Evolutionary conservation across 73 alveolate species (phyloP).

Genomic region (Paramecium bursaria): DNA sequence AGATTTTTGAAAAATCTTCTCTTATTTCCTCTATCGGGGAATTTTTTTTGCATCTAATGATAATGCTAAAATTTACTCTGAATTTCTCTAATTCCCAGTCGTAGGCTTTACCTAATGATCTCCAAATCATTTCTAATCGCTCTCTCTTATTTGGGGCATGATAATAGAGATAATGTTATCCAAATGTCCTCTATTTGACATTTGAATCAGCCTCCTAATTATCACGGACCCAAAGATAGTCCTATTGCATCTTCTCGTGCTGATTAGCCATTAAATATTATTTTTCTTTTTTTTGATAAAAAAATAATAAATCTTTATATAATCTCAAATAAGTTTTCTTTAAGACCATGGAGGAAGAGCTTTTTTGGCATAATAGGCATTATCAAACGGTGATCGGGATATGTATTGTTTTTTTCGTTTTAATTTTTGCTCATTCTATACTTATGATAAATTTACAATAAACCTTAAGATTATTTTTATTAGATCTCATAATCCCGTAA

Average conservation of each 20-base stretch:
- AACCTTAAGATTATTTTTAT: not conserved
- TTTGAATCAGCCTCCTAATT: constrained; percentile 63
- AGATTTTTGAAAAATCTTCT: constrained; percentile 90
- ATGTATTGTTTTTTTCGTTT: not conserved
- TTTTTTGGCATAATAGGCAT: constrained; percentile 51
- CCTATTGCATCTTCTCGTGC: constrained; percentile 68
- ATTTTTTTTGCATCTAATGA: constrained; percentile 66
- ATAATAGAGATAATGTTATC: constrained; percentile 64
- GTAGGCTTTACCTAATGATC: constrained; percentile 68
- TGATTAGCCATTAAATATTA: constrained; percentile 58
- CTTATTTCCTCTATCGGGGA: constrained; percentile 72
- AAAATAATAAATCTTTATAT: constrained; percentile 8
- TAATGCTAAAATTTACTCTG: constrained; percentile 52
- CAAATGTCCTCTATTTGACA: constrained; percentile 65
- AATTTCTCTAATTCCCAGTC: constrained; percentile 73
- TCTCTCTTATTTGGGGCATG: constrained; percentile 72
- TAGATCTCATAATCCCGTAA: not conserved
- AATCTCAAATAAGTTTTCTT: constrained; percentile 7
- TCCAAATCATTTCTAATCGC: constrained; percentile 72
- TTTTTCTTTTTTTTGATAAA: constrained; percentile 54
- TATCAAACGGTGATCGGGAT: constrained; percentile 20
- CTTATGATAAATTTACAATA: not conserved
- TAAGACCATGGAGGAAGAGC: constrained; percentile 25
- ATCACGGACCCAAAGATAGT: constrained; percentile 71
- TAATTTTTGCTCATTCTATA: not conserved